Conservation (phyloP, 208 protist genomes). For the Leptomonas pyrrhocoris region DNA sequence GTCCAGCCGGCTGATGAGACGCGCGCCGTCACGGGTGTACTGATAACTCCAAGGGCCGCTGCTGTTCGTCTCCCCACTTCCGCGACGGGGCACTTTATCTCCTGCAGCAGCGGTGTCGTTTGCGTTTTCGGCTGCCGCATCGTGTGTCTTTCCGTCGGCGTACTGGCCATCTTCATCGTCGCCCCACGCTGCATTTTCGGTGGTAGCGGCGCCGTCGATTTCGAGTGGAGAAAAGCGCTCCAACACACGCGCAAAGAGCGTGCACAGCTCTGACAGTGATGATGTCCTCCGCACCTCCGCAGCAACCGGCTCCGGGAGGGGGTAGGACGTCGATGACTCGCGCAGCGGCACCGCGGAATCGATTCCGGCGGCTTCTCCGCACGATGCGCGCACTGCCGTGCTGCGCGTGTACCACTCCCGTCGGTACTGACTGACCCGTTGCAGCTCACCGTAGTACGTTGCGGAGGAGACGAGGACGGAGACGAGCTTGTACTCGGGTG, state of each 20-base stretch:
- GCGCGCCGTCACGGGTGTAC: constrained; percentile 50
- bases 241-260: constrained; percentile 23
- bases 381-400: constrained; percentile 4
- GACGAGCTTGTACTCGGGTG: constrained; percentile 75
- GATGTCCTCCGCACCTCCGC: constrained; percentile 21
- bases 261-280: constrained; percentile 31
- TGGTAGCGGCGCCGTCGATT: neutral
- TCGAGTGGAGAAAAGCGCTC: constrained; percentile 27
- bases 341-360: neutral
- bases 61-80: neutral
- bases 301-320: constrained; percentile 25
- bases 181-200: neutral
- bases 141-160: neutral
- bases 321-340: neutral
- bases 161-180: neutral
- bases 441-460: constrained; percentile 36
- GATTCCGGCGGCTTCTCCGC: neutral
- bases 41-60: constrained; percentile 30
- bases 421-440: constrained; percentile 28
- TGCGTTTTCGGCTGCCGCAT: neutral
- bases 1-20: constrained; percentile 55
- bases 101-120: neutral
- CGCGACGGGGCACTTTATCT: neutral
- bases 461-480: constrained; percentile 72
- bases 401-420: constrained; percentile 23